Percentiles rank a stretch among this genome's conserved stretches.
Conservation (phyloP, 2,329 filamentous ascomycete species). For the Fusarium sp. region DNA sequence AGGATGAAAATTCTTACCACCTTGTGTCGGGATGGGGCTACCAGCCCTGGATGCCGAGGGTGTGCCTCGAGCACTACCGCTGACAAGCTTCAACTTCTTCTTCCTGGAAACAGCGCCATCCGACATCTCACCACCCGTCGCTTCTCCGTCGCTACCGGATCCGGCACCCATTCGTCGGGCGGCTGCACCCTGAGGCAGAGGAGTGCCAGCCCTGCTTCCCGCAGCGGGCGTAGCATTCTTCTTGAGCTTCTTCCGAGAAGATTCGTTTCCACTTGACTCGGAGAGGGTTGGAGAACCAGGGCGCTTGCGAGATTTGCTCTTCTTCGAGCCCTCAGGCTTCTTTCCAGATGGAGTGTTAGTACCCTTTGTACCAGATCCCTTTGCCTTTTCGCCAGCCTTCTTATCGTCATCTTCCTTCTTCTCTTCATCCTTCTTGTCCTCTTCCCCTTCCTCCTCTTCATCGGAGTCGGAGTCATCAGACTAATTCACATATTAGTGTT, state of each 20-base stretch:
- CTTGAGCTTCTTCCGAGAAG: conserved; percentile 80
- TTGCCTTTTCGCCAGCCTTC: conserved; percentile 65
- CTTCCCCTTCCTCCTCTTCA: conserved; percentile 50
- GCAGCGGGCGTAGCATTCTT: conserved; percentile 64
- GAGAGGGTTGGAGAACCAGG: conserved; percentile 87
- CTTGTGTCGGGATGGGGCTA: conserved; percentile 63
- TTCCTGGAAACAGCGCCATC: conserved; percentile 63
- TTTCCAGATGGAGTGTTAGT: conserved; percentile 66
- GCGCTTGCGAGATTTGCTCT: conserved; percentile 77
- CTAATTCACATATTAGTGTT: conserved; percentile 44
- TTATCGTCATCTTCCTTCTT: conserved; percentile 70
- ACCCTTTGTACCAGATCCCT: conserved; percentile 72
- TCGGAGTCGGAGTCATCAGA: conserved; percentile 60
- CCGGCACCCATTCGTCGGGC: conserved; percentile 61
- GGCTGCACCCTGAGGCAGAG: conserved; percentile 55
- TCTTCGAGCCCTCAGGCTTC: conserved; percentile 57
- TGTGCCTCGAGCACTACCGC: conserved; percentile 59
- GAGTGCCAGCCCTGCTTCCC: conserved; percentile 66
- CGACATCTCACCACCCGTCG: conserved; percentile 74
- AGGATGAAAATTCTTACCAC: conserved; percentile 47
- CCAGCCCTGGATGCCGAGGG: conserved; percentile 70
- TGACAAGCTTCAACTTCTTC: conserved; percentile 66
- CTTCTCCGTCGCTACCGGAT: conserved; percentile 78
- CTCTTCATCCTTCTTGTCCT: conserved; percentile 53
- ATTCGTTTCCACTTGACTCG: conserved; percentile 93